Evolutionary conservation across 345 rosid species (phyloP), one percentile per base, ranked within the genome.

Genomic region (Melastoma malabathricum): DNA sequence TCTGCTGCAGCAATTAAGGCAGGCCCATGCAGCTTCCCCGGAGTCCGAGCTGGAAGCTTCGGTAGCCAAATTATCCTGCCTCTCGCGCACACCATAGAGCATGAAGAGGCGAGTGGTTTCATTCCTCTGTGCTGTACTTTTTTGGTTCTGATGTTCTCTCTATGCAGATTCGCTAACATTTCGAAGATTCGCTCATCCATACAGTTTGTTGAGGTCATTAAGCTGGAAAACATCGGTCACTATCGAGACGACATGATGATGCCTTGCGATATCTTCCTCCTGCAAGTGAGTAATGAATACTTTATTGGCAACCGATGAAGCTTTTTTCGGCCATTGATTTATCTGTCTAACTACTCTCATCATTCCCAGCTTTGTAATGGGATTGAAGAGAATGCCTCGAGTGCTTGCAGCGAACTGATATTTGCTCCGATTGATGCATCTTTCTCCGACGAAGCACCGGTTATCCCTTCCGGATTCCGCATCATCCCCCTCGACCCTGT

Each of bases 391-490:
- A 86, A 86, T 54, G 82, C 96, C 17, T 57, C 75, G 43, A 96
- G 94, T 41, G 74, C 83, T 18, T 79, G 84, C 50, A 86, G 90
- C 6, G 98, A 89, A 61, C 89, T 89, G 48, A 74, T 89, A 49
- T 86, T 90, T 75, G 94, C 94, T 61, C 98, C 98, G 4, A 90
- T 90, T 10, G 98, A 90, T 56, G 96, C 98, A 18, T 86, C 98
- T 31, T 83, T 90, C 64, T 86, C 94, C 15, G 98, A 90, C 43
- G 96, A 90, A 64, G 98, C 94, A 4, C 98, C 95, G 1, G 80
- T 86, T 53, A 61, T 90, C 49, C 98, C 98, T 76, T 90, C 92
- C 13, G 98, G 98, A 22, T 90, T 90, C 62, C 94, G 98, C 59
- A 83, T 90, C 64, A 90, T 90, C 63, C 98, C 94, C 15, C 80